phyloP scores from a whole-genome alignment of 2,329 filamentous ascomycete species.

The Westerdykella sp. region DNA sequence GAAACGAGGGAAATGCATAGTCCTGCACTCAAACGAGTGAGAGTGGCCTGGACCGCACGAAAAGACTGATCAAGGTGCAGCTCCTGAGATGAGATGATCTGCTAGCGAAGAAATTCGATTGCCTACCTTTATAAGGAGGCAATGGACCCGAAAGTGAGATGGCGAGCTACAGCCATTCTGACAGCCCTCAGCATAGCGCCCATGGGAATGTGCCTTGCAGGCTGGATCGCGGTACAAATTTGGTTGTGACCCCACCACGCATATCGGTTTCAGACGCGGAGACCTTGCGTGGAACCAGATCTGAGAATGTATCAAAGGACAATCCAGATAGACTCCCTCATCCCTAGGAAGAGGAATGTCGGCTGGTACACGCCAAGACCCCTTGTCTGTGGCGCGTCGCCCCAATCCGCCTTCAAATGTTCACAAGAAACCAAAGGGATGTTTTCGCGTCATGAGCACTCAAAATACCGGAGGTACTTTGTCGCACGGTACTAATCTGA shows the following conservation, averaged over 20 bases:
- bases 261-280: slow-evolving; percentile 25
- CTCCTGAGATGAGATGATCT: slow-evolving; percentile 11
- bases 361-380: slow-evolving; percentile 14
- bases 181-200: slow-evolving; percentile 24
- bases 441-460: too few relatives aligned
- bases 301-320: slow-evolving; percentile 17
- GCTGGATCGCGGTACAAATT: slow-evolving; percentile 22
- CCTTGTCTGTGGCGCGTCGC: slow-evolving; percentile 6
- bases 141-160: background rate
- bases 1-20: slow-evolving; percentile 31
- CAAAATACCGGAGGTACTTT: too few relatives aligned
- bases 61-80: slow-evolving; percentile 9
- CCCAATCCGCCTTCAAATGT: background rate
- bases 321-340: slow-evolving; percentile 5
- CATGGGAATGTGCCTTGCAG: slow-evolving; percentile 35
- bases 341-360: slow-evolving; percentile 22
- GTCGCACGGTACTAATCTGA: too few relatives aligned
- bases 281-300: slow-evolving; percentile 22
- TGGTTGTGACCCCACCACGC: slow-evolving; percentile 13
- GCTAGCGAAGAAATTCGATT: slow-evolving; percentile 8
- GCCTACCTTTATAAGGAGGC: slow-evolving; percentile 24
- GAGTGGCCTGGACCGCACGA: slow-evolving; percentile 23
- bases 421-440: background rate
- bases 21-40: slow-evolving; percentile 32
- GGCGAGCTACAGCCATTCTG: slow-evolving; percentile 10